Conservation (phyloP, 2,329 filamentous ascomycete genomes). For the Alternaria postmessia region DNA sequence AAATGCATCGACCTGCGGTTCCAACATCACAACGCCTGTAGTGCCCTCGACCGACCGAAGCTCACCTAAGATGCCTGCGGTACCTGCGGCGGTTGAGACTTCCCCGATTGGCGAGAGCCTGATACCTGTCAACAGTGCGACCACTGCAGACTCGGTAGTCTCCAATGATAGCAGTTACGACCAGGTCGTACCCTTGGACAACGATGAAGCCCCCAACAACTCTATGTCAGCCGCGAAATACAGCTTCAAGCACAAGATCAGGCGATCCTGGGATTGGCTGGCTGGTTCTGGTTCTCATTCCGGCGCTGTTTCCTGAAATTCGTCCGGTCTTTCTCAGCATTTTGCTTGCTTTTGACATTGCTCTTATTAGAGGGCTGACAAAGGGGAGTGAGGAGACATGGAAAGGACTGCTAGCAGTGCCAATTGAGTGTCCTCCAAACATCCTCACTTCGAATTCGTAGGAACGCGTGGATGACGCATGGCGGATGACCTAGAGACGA, state of each 20-base stretch:
- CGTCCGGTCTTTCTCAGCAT: neutral
- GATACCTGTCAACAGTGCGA: slow-evolving; percentile 80
- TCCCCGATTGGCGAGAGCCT: slow-evolving; percentile 93
- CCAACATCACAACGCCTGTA: slow-evolving; percentile 14
- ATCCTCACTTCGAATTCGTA: neutral
- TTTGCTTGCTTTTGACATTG: slow-evolving; percentile 1
- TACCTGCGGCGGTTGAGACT: slow-evolving; percentile 78
- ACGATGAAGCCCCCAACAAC: neutral
- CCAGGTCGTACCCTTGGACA: slow-evolving; percentile 5
- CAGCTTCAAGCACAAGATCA: slow-evolving; percentile 25
- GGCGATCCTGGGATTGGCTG: slow-evolving; percentile 24
- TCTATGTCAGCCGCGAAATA: neutral
- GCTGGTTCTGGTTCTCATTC: slow-evolving; percentile 11
- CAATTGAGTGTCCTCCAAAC: neutral
- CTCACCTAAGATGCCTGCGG: slow-evolving; percentile 42
- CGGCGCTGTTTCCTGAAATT: slow-evolving; percentile 14
- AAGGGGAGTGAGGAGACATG: slow-evolving; percentile 10
- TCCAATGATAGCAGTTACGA: slow-evolving; percentile 26
- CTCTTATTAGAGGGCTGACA: slow-evolving; percentile 13
- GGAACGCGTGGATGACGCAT: neutral
- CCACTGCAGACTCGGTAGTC: slow-evolving; percentile 8
- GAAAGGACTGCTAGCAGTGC: slow-evolving; percentile 1
- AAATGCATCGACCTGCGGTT: slow-evolving; percentile 25
- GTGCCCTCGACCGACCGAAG: slow-evolving; percentile 45
- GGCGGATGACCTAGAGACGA: neutral